Percentiles rank a stretch among this genome's conserved stretches.
phyloP scores from a whole-genome alignment of 2,329 filamentous ascomycete species.

The Aspergillus quadrilineatus region DNA sequence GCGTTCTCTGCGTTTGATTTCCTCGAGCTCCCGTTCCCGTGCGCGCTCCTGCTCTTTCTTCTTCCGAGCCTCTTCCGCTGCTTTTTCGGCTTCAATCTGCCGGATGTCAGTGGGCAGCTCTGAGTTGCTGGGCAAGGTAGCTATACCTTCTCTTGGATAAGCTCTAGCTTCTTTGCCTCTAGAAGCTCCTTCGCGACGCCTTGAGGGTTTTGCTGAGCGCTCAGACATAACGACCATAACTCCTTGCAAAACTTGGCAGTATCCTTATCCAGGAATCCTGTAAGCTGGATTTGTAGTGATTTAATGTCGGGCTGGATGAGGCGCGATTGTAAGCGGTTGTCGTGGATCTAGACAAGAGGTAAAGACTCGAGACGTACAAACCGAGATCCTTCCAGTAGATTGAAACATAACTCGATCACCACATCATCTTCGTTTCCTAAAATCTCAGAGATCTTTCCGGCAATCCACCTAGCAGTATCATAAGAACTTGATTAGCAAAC shows the following conservation, averaged over 20 bases:
- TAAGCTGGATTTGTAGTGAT: slow-evolving; percentile 87
- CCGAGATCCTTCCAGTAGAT: slow-evolving; percentile 68
- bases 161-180: slow-evolving; percentile 92
- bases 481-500: background rate
- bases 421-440: slow-evolving; percentile 94
- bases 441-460: slow-evolving; percentile 79
- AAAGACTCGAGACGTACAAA: slow-evolving; percentile 59
- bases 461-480: slow-evolving; percentile 73
- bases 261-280: slow-evolving; percentile 92
- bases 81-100: slow-evolving; percentile 78
- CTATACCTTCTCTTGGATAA: slow-evolving; percentile 87
- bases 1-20: slow-evolving; percentile 59
- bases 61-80: slow-evolving; percentile 70
- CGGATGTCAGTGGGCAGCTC: slow-evolving; percentile 14
- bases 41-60: slow-evolving; percentile 69
- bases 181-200: slow-evolving; percentile 92
- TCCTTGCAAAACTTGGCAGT: slow-evolving; percentile 88
- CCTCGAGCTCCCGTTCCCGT: slow-evolving; percentile 69
- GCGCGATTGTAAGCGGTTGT: slow-evolving; percentile 4
- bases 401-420: slow-evolving; percentile 79
- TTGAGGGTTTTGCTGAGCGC: slow-evolving; percentile 81
- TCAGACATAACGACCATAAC: slow-evolving; percentile 86
- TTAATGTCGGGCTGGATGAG: slow-evolving; percentile 83
- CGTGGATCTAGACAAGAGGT: background rate
- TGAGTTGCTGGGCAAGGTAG: background rate